Percentiles rank a stretch among this genome's conserved stretches.
phyloP scores from a whole-genome alignment of 2,329 filamentous ascomycete species.

The Phialocephala sp. region DNA sequence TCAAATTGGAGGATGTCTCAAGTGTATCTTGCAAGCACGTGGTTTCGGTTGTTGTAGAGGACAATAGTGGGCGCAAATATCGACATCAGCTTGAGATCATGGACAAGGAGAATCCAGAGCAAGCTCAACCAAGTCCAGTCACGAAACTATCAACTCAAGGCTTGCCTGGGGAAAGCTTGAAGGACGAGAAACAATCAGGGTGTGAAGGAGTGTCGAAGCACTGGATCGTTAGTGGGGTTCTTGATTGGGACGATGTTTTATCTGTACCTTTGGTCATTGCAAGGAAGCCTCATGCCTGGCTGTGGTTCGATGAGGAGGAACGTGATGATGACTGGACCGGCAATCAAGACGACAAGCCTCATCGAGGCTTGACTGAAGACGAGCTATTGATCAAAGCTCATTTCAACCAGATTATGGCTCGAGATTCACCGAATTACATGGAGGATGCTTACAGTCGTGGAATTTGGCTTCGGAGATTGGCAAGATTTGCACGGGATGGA shows the following conservation, averaged over 20 bases:
- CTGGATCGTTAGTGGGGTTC: slow-evolving; percentile 30
- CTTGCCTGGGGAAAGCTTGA: too few species aligned
- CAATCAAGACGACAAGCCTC: slow-evolving; percentile 17
- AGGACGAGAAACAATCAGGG: too few species aligned
- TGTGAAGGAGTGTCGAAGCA: not conserved
- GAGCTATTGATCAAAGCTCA: slow-evolving; percentile 32
- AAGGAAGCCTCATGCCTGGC: slow-evolving; percentile 26
- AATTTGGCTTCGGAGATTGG: slow-evolving; percentile 25
- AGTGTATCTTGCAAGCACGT: not conserved
- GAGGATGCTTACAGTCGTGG: slow-evolving; percentile 34
- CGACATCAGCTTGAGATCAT: not conserved
- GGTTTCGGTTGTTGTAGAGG: not conserved
- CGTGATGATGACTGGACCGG: slow-evolving; percentile 2
- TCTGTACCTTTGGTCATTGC: slow-evolving; percentile 28
- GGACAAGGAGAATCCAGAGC: not conserved
- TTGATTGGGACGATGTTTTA: slow-evolving; percentile 32
- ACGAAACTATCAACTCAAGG: not conserved
- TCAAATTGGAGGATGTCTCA: not conserved
- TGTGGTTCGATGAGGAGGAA: slow-evolving; percentile 26
- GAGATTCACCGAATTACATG: slow-evolving; percentile 16
- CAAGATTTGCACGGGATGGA: slow-evolving; percentile 25
- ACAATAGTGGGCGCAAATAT: not conserved
- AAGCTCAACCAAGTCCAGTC: not conserved
- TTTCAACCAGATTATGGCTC: slow-evolving; percentile 30
- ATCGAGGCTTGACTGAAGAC: slow-evolving; percentile 24